Percentiles rank a stretch among this genome's conserved stretches.
Evolutionary conservation across 495 filamentous ascomycete genomes (phyloP).

Genomic region (Ramalina intermedia): DNA sequence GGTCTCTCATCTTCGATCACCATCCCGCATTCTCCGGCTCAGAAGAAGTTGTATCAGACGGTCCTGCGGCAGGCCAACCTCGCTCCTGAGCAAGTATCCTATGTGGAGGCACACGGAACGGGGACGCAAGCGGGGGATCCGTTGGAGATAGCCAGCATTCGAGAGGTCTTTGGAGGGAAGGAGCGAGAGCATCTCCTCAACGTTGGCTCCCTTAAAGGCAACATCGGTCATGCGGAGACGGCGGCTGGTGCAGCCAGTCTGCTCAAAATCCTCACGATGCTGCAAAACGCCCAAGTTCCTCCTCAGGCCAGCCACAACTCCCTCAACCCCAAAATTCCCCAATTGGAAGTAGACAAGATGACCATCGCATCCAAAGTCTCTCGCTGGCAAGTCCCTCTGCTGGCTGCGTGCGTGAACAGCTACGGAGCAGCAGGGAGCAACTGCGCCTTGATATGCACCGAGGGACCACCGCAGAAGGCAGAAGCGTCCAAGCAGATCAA

Average conservation of each 20-base stretch:
- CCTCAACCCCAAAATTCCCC: slow-evolving; percentile 27
- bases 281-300: slow-evolving; percentile 19
- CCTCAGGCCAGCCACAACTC: slow-evolving; percentile 24
- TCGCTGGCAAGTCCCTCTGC: slow-evolving; percentile 21
- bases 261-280: slow-evolving; percentile 23
- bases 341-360: slow-evolving; percentile 14
- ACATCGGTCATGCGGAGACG: slow-evolving; percentile 29
- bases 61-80: slow-evolving; percentile 7
- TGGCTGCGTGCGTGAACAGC: slow-evolving; percentile 31
- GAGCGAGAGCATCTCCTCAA: slow-evolving; percentile 29
- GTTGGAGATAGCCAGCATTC: slow-evolving; percentile 22
- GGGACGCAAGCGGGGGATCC: slow-evolving; percentile 23
- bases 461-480: neutral
- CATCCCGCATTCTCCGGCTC: slow-evolving; percentile 21
- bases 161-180: slow-evolving; percentile 19
- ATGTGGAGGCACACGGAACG: slow-evolving; percentile 30
- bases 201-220: slow-evolving; percentile 26
- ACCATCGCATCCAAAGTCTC: slow-evolving; percentile 20
- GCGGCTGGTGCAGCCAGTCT: slow-evolving; percentile 20
- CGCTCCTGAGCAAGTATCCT: slow-evolving; percentile 9
- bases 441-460: slow-evolving; percentile 13
- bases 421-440: slow-evolving; percentile 36
- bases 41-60: slow-evolving; percentile 15
- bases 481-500: neutral
- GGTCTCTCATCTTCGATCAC: slow-evolving; percentile 13